Conservation (phyloP, 805 yeast species). For the Nakazawaea anatomiae region DNA sequence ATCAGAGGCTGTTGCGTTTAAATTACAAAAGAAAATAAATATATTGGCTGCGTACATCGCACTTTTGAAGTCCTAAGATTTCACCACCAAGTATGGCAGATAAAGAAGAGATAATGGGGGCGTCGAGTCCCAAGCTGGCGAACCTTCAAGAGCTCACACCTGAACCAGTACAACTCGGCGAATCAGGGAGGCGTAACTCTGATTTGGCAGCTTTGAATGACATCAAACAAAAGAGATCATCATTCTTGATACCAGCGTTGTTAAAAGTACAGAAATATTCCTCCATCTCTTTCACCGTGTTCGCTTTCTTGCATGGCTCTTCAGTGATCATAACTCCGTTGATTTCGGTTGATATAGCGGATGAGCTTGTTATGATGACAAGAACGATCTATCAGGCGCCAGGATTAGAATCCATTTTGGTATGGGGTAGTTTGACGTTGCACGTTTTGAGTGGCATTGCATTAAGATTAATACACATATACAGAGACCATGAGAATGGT, state of each 20-base stretch:
- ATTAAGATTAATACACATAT: slow-evolving; percentile 32
- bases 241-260: slow-evolving; percentile 16
- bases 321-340: slow-evolving; percentile 52
- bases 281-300: slow-evolving; percentile 50
- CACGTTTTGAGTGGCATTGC: slow-evolving; percentile 53
- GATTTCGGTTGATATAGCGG: slow-evolving; percentile 35
- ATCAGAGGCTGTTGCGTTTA: background rate
- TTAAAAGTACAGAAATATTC: slow-evolving; percentile 48
- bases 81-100: background rate
- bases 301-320: slow-evolving; percentile 51
- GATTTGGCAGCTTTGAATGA: slow-evolving; percentile 1
- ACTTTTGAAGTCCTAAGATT: background rate
- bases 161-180: background rate
- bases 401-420: slow-evolving; percentile 39
- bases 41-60: background rate
- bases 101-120: background rate
- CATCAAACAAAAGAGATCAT: slow-evolving; percentile 1
- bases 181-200: background rate
- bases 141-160: background rate
- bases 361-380: slow-evolving; percentile 53
- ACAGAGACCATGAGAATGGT: slow-evolving; percentile 20
- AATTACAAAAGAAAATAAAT: background rate
- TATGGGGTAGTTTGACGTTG: slow-evolving; percentile 36
- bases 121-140: background rate
- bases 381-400: slow-evolving; percentile 57